Evolutionary conservation across 495 filamentous ascomycete genomes (phyloP), one percentile per base, ranked within the genome.

Genomic region (Penicillium crystallinum): DNA sequence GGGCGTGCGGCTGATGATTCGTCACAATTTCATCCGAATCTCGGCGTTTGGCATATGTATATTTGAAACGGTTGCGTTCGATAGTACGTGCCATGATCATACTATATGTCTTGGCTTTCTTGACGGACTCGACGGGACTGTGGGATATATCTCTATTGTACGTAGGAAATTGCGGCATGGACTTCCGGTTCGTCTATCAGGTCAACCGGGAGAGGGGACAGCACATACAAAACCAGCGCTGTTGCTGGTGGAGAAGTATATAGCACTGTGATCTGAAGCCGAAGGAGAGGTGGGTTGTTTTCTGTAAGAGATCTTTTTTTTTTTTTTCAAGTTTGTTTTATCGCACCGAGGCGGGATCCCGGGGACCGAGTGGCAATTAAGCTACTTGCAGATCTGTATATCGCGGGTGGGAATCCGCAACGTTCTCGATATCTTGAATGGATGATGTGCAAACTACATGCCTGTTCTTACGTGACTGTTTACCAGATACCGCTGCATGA

Each of bases 1-100:
- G 42, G 57, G 54, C 45, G 51, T 60, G 57, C 48, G 19, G 61
- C 48, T 49, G 51, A 22, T 34, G 52, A 33, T 25, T 56, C 54
- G 59, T 61, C 49, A 52, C 49, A 22, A 4, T 38, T 48, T 43
- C 43, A 48, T 56, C 58, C 61, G 61, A 49, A 52, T 27, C 43
- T 64, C 57, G 61, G 58, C 57, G 55, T 50, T 58, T 53, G 46
- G 30, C 22, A 9, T 25, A 31, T 11, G 8, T 2, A 31, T 9
- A 31, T 31, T 6, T 31, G 46, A n/a, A 18, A 36, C 29, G 35
- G 37, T 22, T 15, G 36, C 25, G 17, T 49, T 49, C 6, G 27
- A 40, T 29, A 40, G 25, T 29, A 3, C 18, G 9, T 42, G 10
- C 22, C 17, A 25, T 31, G 15, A 14, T 6, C 31, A 25, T 36